Evolutionary conservation across 2,329 filamentous ascomycete species (phyloP).

Genomic region (Epicoccum nigrum): DNA sequence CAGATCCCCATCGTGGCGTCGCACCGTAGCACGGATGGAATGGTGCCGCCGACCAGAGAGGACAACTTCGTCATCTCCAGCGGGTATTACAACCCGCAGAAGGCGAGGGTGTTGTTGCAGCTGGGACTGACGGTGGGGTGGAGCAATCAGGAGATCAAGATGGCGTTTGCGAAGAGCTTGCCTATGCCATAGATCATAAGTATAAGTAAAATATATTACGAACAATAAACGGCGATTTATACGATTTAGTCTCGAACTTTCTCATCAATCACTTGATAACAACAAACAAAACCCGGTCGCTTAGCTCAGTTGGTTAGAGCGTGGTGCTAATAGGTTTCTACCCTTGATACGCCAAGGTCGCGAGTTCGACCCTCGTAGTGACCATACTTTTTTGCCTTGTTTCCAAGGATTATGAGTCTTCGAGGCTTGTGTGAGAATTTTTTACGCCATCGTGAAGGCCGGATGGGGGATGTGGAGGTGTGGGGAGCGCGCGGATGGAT

Average conservation of each 20-base stretch:
- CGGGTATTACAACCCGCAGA: constrained; percentile 63
- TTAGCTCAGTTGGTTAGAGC: constrained; percentile 25
- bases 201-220: not conserved
- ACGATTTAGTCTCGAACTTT: not conserved
- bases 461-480: not conserved
- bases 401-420: too few relatives aligned
- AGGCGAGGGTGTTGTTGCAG: constrained; percentile 60
- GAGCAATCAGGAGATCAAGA: constrained; percentile 53
- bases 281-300: constrained; percentile 5
- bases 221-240: not conserved
- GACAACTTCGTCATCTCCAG: constrained; percentile 50
- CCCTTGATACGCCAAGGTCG: constrained; percentile 21
- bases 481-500: not conserved
- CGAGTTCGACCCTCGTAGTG: constrained; percentile 24
- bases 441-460: not conserved
- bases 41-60: constrained; percentile 49
- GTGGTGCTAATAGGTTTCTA: constrained; percentile 21
- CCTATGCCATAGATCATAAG: constrained; percentile 23
- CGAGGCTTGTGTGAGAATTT: not conserved
- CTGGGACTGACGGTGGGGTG: constrained; percentile 42
- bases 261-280: constrained; percentile 3
- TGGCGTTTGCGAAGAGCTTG: constrained; percentile 42
- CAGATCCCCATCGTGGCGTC: constrained; percentile 59
- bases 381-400: constrained; percentile 19
- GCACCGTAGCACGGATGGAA: constrained; percentile 59